Conservation (phyloP, 495 filamentous ascomycete species). For the Saxophila tyrrhenica region DNA sequence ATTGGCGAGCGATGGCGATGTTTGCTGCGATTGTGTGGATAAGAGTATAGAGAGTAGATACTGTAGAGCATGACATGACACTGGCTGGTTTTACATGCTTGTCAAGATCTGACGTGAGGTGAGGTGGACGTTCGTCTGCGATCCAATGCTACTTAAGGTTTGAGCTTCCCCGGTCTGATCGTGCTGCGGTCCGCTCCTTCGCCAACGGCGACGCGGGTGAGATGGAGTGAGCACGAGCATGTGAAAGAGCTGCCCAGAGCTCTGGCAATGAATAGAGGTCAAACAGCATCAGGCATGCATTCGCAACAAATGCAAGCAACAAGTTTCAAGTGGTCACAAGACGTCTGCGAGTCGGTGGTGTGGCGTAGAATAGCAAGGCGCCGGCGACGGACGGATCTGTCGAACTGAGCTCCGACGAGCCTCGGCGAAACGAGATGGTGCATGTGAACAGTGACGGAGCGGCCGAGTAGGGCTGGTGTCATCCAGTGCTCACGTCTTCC, state of each 20-base stretch:
- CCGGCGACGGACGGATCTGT: not conserved
- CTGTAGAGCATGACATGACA: too few relatives aligned
- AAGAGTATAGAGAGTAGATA: not conserved
- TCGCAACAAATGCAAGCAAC: too few relatives aligned
- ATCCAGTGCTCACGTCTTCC: not conserved
- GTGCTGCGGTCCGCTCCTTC: not conserved
- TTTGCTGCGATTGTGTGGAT: not conserved
- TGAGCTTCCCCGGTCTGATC: not conserved
- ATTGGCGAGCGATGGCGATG: not conserved
- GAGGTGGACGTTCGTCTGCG: not conserved
- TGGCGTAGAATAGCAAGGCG: too few relatives aligned
- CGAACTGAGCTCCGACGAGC: not conserved
- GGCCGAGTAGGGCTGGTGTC: not conserved
- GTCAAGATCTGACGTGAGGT: too few relatives aligned
- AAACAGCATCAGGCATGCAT: too few relatives aligned
- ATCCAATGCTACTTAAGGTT: not conserved
- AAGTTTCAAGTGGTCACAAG: too few relatives aligned
- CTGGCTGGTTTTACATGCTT: too few relatives aligned
- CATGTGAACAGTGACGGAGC: not conserved
- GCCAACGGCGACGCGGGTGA: not conserved
- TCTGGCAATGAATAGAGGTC: too few relatives aligned
- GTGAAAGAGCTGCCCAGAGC: too few relatives aligned
- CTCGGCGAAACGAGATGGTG: not conserved
- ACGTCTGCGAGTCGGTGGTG: too few relatives aligned
- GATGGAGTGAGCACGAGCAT: not conserved